These are phyloP conservation scores for Tagetes erecta DNA, from an alignment of 129 eudicot genomes.

Conservation along the genomic window DNA sequence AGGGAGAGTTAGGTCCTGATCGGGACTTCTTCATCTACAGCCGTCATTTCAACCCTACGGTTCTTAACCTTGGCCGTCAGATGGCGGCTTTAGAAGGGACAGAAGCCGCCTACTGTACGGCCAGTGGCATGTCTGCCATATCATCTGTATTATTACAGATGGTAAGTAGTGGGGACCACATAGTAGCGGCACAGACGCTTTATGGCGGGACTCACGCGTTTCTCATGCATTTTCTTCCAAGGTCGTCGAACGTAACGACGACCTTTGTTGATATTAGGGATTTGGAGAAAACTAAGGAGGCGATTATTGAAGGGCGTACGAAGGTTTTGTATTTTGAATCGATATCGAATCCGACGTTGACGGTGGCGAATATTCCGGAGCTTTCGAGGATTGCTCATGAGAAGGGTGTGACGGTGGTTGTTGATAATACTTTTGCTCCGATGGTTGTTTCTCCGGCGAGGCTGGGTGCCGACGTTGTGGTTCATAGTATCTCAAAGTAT, in stretches of 20 bases:
- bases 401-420: constrained; percentile 56
- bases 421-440: constrained; percentile 69
- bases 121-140: constrained; percentile 78
- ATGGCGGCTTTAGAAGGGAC: constrained; percentile 78
- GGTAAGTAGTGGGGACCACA: constrained; percentile 51
- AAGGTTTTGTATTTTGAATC: constrained; percentile 68
- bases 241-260: constrained; percentile 57
- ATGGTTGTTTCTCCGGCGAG: constrained; percentile 68
- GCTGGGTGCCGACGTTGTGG: constrained; percentile 67
- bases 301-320: constrained; percentile 55
- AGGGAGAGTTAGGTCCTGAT: constrained; percentile 67
- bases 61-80: constrained; percentile 64
- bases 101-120: constrained; percentile 69
- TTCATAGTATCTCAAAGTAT: constrained; percentile 68
- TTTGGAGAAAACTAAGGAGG: constrained; percentile 42
- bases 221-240: constrained; percentile 55
- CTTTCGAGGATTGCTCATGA: constrained; percentile 57
- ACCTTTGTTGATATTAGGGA: constrained; percentile 62
- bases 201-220: constrained; percentile 76
- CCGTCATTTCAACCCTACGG: constrained; percentile 74
- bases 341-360: constrained; percentile 61
- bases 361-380: constrained; percentile 65
- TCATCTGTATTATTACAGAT: constrained; percentile 52
- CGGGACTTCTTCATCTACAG: constrained; percentile 67
- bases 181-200: constrained; percentile 60